Evolutionary conservation across 371 early-diverging fungal species (phyloP).

Genomic region (Mucor lusitanicus): DNA sequence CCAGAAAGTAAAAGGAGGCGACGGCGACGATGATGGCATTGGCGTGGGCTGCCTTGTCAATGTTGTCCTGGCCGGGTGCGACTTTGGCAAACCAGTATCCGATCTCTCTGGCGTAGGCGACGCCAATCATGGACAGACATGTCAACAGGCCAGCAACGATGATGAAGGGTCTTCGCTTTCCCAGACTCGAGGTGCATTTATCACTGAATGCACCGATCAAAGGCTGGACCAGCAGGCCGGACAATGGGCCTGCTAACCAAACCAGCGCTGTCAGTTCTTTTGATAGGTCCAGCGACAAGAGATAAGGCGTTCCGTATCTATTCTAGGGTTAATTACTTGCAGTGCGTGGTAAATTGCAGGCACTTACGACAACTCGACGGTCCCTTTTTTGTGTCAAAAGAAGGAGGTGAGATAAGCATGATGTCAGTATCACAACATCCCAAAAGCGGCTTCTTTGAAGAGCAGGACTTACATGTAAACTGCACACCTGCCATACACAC

Average conservation of each 20-base stretch:
- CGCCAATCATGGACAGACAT: constrained; percentile 59
- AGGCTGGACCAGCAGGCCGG: constrained; percentile 76
- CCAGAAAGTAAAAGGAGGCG: constrained; percentile 66
- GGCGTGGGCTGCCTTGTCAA: constrained; percentile 43
- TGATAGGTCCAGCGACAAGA: constrained; percentile 66
- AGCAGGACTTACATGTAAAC: constrained; percentile 54
- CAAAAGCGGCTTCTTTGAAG: neutral
- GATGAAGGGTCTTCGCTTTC: constrained; percentile 67
- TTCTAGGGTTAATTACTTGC: neutral
- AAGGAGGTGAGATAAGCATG: constrained; percentile 9
- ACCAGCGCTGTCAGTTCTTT: constrained; percentile 66
- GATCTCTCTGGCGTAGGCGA: constrained; percentile 69
- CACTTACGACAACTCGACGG: constrained; percentile 55
- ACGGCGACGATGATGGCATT: constrained; percentile 62
- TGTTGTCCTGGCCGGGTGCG: neutral
- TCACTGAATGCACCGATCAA: constrained; percentile 69
- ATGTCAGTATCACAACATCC: constrained; percentile 11
- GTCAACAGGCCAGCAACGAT: constrained; percentile 62
- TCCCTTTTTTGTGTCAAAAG: constrained; percentile 33
- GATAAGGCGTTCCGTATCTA: constrained; percentile 78
- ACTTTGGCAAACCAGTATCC: constrained; percentile 16
- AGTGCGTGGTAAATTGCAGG: neutral
- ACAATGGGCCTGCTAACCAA: constrained; percentile 84
- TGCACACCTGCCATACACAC: constrained; percentile 61
- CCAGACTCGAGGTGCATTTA: constrained; percentile 55